Conservation (phyloP, 2,329 filamentous ascomycete species). For the Pseudogymnoascus sp. region DNA sequence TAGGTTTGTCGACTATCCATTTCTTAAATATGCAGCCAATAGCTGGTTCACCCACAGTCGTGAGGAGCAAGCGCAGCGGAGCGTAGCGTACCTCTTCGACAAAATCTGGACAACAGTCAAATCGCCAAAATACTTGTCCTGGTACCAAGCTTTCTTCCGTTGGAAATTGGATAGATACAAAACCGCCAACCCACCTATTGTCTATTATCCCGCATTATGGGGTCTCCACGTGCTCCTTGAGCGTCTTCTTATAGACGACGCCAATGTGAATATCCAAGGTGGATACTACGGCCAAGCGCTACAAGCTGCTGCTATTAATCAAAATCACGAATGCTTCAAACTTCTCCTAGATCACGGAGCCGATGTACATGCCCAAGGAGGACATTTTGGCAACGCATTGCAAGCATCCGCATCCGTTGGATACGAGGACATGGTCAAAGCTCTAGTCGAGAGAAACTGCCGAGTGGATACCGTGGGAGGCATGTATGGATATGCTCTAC, state of each 20-base stretch:
- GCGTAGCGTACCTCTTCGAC: neutral
- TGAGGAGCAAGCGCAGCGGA: neutral
- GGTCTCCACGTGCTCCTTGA: neutral
- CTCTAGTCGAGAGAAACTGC: neutral
- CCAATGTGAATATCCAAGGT: neutral
- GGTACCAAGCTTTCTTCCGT: neutral
- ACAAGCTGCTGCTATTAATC: neutral
- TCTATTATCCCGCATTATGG: neutral
- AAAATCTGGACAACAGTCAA: neutral
- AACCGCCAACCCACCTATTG: neutral
- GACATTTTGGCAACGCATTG: neutral
- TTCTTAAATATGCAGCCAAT: neutral
- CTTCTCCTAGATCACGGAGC: neutral
- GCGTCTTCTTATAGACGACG: neutral
- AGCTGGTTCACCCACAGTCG: neutral
- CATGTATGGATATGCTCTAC: neutral
- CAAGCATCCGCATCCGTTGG: neutral
- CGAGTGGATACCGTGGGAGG: neutral
- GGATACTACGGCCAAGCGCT: neutral
- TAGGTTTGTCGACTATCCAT: neutral
- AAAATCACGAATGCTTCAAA: neutral
- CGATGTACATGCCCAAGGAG: neutral
- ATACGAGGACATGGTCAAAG: neutral
- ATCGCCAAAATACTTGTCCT: neutral
- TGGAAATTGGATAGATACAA: neutral